These are phyloP conservation scores for Aspergillus sp. DNA, from an alignment of 2,329 filamentous ascomycete genomes.

Conservation along the genomic window DNA sequence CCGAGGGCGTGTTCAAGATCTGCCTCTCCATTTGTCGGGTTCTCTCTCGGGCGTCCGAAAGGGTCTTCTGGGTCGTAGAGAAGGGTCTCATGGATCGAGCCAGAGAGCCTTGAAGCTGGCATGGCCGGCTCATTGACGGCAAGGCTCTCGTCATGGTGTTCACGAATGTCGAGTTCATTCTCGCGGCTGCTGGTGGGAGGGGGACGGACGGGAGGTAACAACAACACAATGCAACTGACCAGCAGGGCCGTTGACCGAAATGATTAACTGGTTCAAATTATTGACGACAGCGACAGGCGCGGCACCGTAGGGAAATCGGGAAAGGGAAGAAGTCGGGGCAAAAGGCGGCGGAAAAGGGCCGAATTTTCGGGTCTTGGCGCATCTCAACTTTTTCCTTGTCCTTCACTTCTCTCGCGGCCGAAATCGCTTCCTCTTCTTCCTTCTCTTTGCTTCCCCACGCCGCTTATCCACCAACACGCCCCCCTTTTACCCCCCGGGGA, in stretches of 20 bases:
- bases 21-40: slow-evolving; percentile 28
- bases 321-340: slow-evolving; percentile 23
- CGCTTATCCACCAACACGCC: slow-evolving; percentile 9
- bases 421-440: slow-evolving; percentile 23
- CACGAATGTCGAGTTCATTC: slow-evolving; percentile 35
- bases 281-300: background rate
- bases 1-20: slow-evolving; percentile 25
- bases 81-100: slow-evolving; percentile 30
- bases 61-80: slow-evolving; percentile 29
- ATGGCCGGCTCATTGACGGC: slow-evolving; percentile 32
- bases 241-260: background rate
- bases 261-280: no score
- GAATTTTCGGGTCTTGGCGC: slow-evolving; percentile 40
- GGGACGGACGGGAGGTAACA: background rate
- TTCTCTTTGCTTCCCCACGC: slow-evolving; percentile 22
- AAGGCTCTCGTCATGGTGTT: slow-evolving; percentile 31
- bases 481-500: slow-evolving; percentile 15
- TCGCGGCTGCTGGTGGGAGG: slow-evolving; percentile 5
- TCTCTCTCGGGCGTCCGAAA: slow-evolving; percentile 18
- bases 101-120: slow-evolving; percentile 19
- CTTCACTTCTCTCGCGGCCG: slow-evolving; percentile 22
- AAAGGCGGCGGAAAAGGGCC: slow-evolving; percentile 28
- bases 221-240: background rate
- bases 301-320: background rate
- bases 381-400: slow-evolving; percentile 36